Conservation (phyloP, 225 moss, liverwort and hornwort species). For the Marchantia paleacea region DNA sequence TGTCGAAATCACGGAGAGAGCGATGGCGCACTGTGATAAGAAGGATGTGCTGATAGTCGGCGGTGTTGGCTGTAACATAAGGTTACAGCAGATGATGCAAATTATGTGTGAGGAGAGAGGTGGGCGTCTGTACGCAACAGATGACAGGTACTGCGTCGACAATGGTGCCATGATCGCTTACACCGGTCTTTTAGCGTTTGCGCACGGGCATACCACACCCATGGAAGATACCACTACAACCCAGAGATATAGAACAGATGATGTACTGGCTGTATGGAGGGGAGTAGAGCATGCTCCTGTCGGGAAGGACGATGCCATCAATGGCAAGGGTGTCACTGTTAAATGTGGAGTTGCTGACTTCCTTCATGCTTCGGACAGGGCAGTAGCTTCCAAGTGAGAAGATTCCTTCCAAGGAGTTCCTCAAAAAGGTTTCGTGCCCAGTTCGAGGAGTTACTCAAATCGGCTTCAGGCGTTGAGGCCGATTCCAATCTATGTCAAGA, state of each 20-base stretch:
- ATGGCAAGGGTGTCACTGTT: neutral
- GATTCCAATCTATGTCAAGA: no score
- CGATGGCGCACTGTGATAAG: constrained; percentile 89
- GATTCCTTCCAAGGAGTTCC: no score
- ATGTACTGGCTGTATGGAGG: constrained; percentile 81
- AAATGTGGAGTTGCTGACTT: constrained; percentile 3
- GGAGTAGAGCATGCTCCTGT: constrained; percentile 20
- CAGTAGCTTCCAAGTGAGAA: constrained; percentile 8
- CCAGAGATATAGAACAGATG: constrained; percentile 81
- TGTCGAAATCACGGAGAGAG: constrained; percentile 92
- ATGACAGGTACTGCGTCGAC: constrained; percentile 82
- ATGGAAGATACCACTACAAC: constrained; percentile 78
- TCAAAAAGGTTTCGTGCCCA: no score
- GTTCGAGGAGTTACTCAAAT: no score
- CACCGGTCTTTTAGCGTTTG: constrained; percentile 77
- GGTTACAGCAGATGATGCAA: constrained; percentile 82
- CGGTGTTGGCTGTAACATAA: constrained; percentile 84
- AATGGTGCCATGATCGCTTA: constrained; percentile 99
- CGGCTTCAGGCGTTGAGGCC: no score
- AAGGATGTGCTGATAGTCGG: constrained; percentile 86
- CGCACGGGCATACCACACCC: constrained; percentile 55
- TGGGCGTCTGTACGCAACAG: constrained; percentile 68
- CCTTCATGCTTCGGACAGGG: neutral
- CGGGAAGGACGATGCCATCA: neutral
- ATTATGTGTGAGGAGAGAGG: constrained; percentile 81